phyloP scores from a whole-genome alignment of 163 green algal species.

The Scenedesmus sp. region DNA sequence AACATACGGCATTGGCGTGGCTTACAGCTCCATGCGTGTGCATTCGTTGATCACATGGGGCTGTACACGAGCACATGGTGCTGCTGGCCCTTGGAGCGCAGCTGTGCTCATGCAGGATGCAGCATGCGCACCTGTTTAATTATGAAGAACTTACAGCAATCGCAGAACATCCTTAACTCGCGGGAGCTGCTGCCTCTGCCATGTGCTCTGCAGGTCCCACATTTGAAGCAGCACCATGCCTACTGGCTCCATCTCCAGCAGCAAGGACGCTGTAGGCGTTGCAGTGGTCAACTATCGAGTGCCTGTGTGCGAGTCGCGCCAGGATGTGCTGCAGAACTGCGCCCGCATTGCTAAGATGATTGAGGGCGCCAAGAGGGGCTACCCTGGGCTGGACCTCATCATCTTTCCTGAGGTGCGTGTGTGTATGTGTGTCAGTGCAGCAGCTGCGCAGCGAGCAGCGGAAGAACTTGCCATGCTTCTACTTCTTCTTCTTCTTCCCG shows the following conservation, averaged over 20 bases:
- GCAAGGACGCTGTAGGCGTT: constrained; percentile 42
- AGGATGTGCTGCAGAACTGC: constrained; percentile 73
- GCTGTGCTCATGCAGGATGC: neutral
- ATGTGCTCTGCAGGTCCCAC: neutral
- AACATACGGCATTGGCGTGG: neutral
- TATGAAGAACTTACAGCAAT: too few species aligned
- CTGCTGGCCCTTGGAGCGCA: neutral
- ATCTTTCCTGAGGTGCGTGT: constrained; percentile 69
- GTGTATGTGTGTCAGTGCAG: neutral
- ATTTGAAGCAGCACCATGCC: constrained; percentile 35
- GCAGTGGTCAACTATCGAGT: constrained; percentile 49
- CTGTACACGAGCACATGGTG: constrained; percentile 1
- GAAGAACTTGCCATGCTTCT: neutral
- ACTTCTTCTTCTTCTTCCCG: neutral
- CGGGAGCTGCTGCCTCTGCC: too few species aligned
- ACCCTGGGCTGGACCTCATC: constrained; percentile 79
- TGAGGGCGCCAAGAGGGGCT: constrained; percentile 68
- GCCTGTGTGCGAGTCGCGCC: neutral
- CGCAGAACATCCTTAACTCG: too few species aligned
- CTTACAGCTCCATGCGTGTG: neutral
- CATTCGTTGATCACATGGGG: neutral
- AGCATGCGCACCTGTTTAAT: neutral
- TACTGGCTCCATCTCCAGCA: constrained; percentile 34
- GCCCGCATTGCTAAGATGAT: constrained; percentile 65
- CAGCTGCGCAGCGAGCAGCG: neutral